Evolutionary conservation across 2,329 filamentous ascomycete genomes (phyloP).

Genomic region (Aspergillus transmontanensis): DNA sequence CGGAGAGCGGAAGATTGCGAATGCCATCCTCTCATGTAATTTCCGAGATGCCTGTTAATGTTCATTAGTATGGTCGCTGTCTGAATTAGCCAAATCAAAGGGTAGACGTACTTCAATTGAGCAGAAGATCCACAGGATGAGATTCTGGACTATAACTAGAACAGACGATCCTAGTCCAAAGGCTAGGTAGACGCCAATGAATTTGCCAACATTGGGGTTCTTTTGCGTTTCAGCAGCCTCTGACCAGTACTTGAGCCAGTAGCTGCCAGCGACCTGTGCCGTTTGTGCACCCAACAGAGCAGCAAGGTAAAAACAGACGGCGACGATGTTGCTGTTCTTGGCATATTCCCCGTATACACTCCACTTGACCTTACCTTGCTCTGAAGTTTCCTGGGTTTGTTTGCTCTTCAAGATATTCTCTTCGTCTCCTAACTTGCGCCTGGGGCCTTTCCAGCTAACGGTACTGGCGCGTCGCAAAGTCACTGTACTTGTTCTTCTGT

Average conservation of each 20-base stretch:
- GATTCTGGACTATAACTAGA: conserved; percentile 85
- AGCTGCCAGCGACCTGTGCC: conserved; percentile 77
- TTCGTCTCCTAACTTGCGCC: conserved; percentile 83
- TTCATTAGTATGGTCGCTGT: neutral
- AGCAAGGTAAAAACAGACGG: conserved; percentile 77
- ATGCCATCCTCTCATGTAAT: conserved; percentile 95
- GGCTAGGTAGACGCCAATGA: conserved; percentile 92
- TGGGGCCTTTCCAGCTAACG: conserved; percentile 82
- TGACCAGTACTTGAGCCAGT: conserved; percentile 95
- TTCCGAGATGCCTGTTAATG: conserved; percentile 76
- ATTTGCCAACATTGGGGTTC: conserved; percentile 82
- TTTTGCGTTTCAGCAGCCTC: conserved; percentile 69
- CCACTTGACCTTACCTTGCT: conserved; percentile 99
- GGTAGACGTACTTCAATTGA: conserved; percentile 78
- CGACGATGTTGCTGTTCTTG: conserved; percentile 85
- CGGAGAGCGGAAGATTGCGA: conserved; percentile 92
- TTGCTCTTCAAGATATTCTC: conserved; percentile 72
- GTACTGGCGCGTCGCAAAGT: conserved; percentile 89
- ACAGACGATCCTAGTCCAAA: conserved; percentile 85
- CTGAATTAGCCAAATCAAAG: neutral
- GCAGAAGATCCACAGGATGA: conserved; percentile 99
- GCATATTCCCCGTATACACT: conserved; percentile 92
- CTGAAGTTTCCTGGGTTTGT: conserved; percentile 82
- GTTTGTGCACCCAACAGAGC: conserved; percentile 80
- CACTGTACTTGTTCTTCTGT: conserved; percentile 67